Conservation (phyloP, 495 filamentous ascomycete species). For the Penicillium macrosclerotiorum region DNA sequence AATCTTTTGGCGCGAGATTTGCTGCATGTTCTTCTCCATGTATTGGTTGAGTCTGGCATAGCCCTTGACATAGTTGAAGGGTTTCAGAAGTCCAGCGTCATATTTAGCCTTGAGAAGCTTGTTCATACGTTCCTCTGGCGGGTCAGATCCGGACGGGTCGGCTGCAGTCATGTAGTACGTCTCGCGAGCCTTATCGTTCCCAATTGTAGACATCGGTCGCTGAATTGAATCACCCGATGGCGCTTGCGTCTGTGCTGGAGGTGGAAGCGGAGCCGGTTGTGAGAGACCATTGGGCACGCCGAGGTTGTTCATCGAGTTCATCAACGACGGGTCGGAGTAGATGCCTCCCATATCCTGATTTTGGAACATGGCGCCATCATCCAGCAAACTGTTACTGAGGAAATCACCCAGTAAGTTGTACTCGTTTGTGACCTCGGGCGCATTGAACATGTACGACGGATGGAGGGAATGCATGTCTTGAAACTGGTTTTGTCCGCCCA, state of each 20-base stretch:
- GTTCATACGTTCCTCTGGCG: conserved; percentile 92
- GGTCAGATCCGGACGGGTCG: conserved; percentile 87
- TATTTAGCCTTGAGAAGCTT: conserved; percentile 92
- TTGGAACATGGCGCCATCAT: conserved; percentile 67
- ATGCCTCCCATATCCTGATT: conserved; percentile 59
- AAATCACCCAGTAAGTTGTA: conserved; percentile 97
- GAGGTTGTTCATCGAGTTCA: conserved; percentile 47
- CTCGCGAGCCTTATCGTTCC: conserved; percentile 80
- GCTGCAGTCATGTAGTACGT: conserved; percentile 95
- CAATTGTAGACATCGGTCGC: conserved; percentile 56
- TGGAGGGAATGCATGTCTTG: conserved; percentile 94
- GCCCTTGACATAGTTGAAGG: conserved; percentile 97
- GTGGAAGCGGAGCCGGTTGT: conserved; percentile 36
- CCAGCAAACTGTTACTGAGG: conserved; percentile 79
- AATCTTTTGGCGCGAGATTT: conserved; percentile 79
- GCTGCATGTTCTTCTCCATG: conserved; percentile 83
- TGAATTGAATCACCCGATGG: conserved; percentile 56
- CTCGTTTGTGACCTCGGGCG: conserved; percentile 90
- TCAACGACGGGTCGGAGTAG: conserved; percentile 55
- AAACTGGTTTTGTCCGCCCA: conserved; percentile 73
- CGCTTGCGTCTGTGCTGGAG: conserved; percentile 40
- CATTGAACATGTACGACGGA: conserved; percentile 92
- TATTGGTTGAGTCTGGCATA: conserved; percentile 86
- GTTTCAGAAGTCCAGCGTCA: conserved; percentile 88
- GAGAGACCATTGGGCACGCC: conserved; percentile 30